A percentile compares a stretch with the other conserved stretches of the same genome.
phyloP scores from a whole-genome alignment of 129 eudicot genomes.

The Tagetes patula region DNA sequence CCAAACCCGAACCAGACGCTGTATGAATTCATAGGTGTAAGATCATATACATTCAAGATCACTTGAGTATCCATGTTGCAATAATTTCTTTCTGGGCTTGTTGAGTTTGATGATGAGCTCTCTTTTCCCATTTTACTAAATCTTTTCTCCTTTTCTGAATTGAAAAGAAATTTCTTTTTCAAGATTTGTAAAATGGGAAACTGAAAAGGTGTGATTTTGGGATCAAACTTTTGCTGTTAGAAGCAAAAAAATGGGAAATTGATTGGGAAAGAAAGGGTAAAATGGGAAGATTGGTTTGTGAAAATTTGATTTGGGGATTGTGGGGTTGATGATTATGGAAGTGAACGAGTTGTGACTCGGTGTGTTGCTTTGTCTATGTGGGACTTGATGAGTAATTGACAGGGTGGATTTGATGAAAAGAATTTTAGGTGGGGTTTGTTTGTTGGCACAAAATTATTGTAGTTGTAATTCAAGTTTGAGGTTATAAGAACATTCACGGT shows the following conservation, averaged over 20 bases:
- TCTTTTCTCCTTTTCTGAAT: background rate
- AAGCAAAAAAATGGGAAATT: constrained; percentile 1
- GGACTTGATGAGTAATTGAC: constrained; percentile 16
- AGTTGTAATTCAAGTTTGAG: background rate
- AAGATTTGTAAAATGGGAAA: constrained; percentile 14
- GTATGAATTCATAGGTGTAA: constrained; percentile 51
- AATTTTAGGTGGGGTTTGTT: background rate
- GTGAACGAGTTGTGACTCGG: constrained; percentile 22
- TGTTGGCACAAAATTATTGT: background rate
- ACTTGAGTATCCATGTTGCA: constrained; percentile 39
- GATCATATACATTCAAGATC: constrained; percentile 54
- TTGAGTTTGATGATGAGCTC: constrained; percentile 26
- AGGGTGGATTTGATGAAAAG: constrained; percentile 9
- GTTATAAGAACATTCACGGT: too few relatives aligned
- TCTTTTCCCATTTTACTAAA: constrained; percentile 27
- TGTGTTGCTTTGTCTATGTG: background rate
- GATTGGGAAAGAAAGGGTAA: constrained; percentile 1
- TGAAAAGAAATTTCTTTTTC: background rate
- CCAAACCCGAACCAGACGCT: constrained; percentile 54
- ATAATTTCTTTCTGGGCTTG: constrained; percentile 29
- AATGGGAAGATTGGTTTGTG: constrained; percentile 15
- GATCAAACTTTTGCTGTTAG: constrained; percentile 4
- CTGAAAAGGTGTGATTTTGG: background rate
- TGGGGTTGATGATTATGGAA: constrained; percentile 27
- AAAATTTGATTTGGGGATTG: constrained; percentile 11